Base-by-base conservation (phyloP, 2,329 filamentous ascomycete genomes). In the Ilyonectria sp. region DNA sequence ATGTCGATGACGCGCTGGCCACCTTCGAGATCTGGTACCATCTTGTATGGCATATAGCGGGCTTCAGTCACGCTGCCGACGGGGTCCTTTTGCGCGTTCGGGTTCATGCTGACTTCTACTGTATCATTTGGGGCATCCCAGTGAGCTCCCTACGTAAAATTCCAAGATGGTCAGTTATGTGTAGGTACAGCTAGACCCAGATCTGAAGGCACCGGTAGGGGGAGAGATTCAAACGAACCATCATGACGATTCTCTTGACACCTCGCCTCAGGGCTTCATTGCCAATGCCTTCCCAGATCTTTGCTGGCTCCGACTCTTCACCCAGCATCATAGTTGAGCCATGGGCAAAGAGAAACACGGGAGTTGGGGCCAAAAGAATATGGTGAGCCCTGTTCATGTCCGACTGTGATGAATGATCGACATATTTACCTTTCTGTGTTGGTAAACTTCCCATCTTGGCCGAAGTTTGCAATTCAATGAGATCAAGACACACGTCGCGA, bases 241-340 rank as follows among this genome's bases (percentile, higher is more conserved):
- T 92, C 76, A 92, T 91, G 37, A 92, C 81, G 3, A 92, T 81
- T 44, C 89, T 87, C 77, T 91, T 89, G 77, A 92, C 84, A 15
- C 85, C 85, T 66, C 88, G 80, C 6, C 83, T 85, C 67, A 67
- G 43, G 2, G 54, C 64, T 33, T 88, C 87, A 69, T 92, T 89
- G 54, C 91, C 90, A 71, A 86, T 88, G 69, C 86, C 83, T 76
- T 91, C 90, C 91, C 90, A 92, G 79, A 91, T 92, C 21, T 84
- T 83, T 11, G 89, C 89, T 1, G 89, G 90, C 2, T 81, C 77
- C 15, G 86, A 88, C 71, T 91, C 86, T 74, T 92, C 90, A 40
- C 90, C 90, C 15, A 92, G 80, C 90, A 92, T 92, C 89, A 91
- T 92, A 44, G 90, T 92, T 15, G 89, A 91, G 75, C 91, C 90